Evolutionary conservation across 2,329 filamentous ascomycete genomes (phyloP).

Genomic region (Pestalotiopsis sp.): DNA sequence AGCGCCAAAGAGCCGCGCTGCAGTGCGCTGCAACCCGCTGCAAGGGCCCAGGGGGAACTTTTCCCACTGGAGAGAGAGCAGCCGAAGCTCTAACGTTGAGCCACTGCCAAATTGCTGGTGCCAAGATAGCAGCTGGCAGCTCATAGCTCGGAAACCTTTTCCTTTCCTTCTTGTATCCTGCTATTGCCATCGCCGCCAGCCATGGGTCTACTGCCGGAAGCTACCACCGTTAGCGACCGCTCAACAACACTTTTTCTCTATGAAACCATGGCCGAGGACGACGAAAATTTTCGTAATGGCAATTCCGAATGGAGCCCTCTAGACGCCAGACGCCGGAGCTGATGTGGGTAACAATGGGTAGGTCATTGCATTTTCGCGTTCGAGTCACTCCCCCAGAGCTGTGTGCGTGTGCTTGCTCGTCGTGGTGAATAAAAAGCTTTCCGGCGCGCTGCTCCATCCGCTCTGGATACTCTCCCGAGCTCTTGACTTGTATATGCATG

Average conservation of each 20-base stretch:
- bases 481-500: not conserved
- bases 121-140: not conserved
- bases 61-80: not conserved
- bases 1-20: not conserved
- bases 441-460: not conserved
- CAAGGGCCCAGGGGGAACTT: not conserved
- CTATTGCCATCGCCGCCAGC: no score
- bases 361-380: not conserved
- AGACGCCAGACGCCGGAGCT: not conserved
- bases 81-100: not conserved
- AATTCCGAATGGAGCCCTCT: not conserved
- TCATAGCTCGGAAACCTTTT: not conserved
- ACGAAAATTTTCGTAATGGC: conserved; percentile 10
- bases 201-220: no score
- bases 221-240: not conserved
- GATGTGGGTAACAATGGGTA: not conserved
- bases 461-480: not conserved
- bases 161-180: no score
- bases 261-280: not conserved
- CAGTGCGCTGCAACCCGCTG: not conserved
- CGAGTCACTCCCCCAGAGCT: not conserved
- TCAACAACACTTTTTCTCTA: not conserved
- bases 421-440: not conserved
- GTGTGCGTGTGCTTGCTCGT: not conserved
- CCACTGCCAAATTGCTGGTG: not conserved